Percentiles rank a stretch among this genome's conserved stretches.
Evolutionary conservation across 306 rosid species (phyloP).

Genomic region (Corylus americana): DNA sequence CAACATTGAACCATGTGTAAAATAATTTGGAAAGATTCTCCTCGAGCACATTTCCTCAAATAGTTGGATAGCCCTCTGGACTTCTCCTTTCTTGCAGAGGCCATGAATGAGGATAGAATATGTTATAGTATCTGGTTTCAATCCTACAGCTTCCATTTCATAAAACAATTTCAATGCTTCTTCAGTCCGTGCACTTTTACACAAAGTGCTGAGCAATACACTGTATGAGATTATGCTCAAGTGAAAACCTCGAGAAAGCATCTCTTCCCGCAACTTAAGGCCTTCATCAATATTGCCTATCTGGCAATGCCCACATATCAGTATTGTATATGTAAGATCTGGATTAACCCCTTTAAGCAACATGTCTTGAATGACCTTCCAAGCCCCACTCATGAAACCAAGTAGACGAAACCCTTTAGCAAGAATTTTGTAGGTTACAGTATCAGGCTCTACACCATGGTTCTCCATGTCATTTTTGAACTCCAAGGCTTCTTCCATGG

Average conservation of each 20-base stretch:
- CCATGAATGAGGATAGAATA: slow-evolving; percentile 53
- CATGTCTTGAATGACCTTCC: slow-evolving; percentile 43
- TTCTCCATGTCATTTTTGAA: slow-evolving; percentile 50
- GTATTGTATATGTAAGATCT: slow-evolving; percentile 43
- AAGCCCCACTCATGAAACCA: slow-evolving; percentile 47
- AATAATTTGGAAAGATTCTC: slow-evolving; percentile 39
- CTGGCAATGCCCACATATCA: slow-evolving; percentile 54
- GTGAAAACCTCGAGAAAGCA: slow-evolving; percentile 44
- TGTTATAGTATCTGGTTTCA: slow-evolving; percentile 45
- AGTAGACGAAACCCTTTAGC: slow-evolving; percentile 55
- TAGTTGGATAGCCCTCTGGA: slow-evolving; percentile 41
- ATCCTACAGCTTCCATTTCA: slow-evolving; percentile 45
- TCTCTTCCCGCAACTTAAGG: slow-evolving; percentile 40
- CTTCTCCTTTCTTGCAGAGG: slow-evolving; percentile 51
- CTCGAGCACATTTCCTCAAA: slow-evolving; percentile 47
- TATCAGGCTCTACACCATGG: slow-evolving; percentile 47
- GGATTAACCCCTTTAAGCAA: slow-evolving; percentile 44
- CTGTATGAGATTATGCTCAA: slow-evolving; percentile 41
- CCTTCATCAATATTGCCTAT: slow-evolving; percentile 47
- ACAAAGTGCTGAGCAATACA: slow-evolving; percentile 47
- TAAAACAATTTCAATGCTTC: slow-evolving; percentile 42
- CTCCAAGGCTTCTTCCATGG: slow-evolving; percentile 51
- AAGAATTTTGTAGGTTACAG: slow-evolving; percentile 48
- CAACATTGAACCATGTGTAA: slow-evolving; percentile 38
- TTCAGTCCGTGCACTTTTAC: slow-evolving; percentile 46